Evolutionary conservation across 2,329 filamentous ascomycete species (phyloP), one percentile per base, ranked within the genome.

Genomic region (Penicillium sp.): DNA sequence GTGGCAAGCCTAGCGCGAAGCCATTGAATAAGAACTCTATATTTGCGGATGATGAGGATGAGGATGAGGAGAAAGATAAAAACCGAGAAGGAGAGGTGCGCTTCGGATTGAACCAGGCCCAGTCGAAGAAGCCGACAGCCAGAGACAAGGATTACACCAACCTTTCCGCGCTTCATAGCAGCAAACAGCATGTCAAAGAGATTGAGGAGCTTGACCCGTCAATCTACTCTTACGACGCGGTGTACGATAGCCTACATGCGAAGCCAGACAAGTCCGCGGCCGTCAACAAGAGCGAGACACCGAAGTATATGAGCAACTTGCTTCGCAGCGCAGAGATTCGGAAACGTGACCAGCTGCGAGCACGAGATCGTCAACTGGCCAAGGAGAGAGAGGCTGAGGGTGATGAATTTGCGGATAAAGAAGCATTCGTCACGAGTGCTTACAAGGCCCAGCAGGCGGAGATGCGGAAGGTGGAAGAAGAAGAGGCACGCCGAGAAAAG

Each of bases 371-470:
- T 51, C 61, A 80, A 47, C 59, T 85, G 10, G 76, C 79, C 42
- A 74, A 74, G 47, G 81, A 85, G 59, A 74, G 81, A 23, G 81
- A 84, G 56, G 76, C 75, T 0, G 81, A 85, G 58, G 81, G 81
- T n/a, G 81, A 84, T 40, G 79, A 81, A 50, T 84, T 81, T 49
- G 79, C 75, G 0, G 81, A 83, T 56, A 84, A 83, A 61, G 81
- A 85, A 63, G 82, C 78, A 59, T 85, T 85, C 51, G 81, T 85
- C 34, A 85, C 81, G 1, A 72, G 73, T 1, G 81, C 81, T 28
- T 85, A 85, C 64, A 83, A 82, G 64, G 71, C 73, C 50, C 81
- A 84, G 59, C 80, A 84, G 61, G 80, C 78, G 58, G 81, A 84
- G 61, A 69, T 78, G 49, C 70, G 73, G 46, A 68, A 69, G 47